Base-by-base conservation (phyloP, 306 rosid genomes). In the Styphnolobium japonicum region DNA sequence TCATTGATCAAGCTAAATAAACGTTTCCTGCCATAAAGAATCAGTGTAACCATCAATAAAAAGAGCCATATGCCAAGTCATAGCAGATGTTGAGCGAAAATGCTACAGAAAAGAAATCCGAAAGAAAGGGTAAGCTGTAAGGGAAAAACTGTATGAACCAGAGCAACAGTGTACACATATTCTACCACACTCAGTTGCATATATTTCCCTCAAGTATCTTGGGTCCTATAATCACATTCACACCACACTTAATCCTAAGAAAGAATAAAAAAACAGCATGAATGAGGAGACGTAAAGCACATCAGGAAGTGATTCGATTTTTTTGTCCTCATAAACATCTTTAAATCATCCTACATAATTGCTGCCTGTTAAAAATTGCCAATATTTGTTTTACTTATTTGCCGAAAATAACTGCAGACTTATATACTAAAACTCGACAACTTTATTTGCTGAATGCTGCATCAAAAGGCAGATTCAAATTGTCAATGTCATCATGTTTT, bases 1-100 rank as follows among this genome's bases (percentile, higher is more conserved):
- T 96, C 99, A 77, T 93, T 96, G 90, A 96, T 90, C 92, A 96
- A 77, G 88, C 96, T 91, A 85, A 93, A 96, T 48, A 96, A 88
- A 42, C 98, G 96, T 76, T 93, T 93, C 96, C 99, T 96, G 92
- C 77, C 85, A 89, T 29, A 16, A 71, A 71, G 40, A 49, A 71
- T 71, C 80, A 60, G 58, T 7, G 29, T 42, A 80, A 36, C 48
- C 63, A 58, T 75, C 71, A 68, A 81, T 71, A 31, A 52, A 73
- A 9, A 71, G 62, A 79, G 27, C 63, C 4, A 71, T 67, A 27
- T 49, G 60, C 68, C 33, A 72, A 36, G 60, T 49, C 73, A 67
- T 55, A n/a, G 19, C 31, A 27, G 31, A 27, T 27, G 31, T 27
- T 27, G 31, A 27, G 31, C 31, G 3, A 27, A 27, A 27, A 27